Conservation (phyloP, 2,329 filamentous ascomycete species). For the Penicillium sp. region DNA sequence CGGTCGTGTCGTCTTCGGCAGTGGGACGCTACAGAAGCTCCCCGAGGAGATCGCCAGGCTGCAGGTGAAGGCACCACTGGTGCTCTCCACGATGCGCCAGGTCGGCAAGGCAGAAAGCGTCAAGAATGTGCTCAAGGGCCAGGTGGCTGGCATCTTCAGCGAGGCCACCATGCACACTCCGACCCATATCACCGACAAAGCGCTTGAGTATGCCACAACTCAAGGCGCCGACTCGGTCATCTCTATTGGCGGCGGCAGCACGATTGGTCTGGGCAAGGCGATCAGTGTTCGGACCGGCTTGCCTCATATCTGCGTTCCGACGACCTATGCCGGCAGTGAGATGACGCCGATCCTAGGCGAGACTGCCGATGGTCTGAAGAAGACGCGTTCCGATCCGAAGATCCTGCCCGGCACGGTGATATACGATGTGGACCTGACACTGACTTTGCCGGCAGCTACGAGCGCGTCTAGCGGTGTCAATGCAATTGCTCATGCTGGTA, state of each 20-base stretch:
- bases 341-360: constrained; percentile 65
- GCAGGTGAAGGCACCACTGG: constrained; percentile 50
- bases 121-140: constrained; percentile 45
- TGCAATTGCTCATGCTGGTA: constrained; percentile 62
- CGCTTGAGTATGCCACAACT: constrained; percentile 48
- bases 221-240: constrained; percentile 55
- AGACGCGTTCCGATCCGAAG: constrained; percentile 56
- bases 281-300: constrained; percentile 54
- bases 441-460: constrained; percentile 55
- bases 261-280: constrained; percentile 61
- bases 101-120: constrained; percentile 48
- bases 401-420: constrained; percentile 61
- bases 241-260: constrained; percentile 62
- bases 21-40: constrained; percentile 52
- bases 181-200: constrained; percentile 55
- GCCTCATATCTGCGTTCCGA: constrained; percentile 60
- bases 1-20: constrained; percentile 56
- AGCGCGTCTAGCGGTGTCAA: constrained; percentile 62
- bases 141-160: constrained; percentile 52
- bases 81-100: constrained; percentile 58
- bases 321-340: constrained; percentile 61
- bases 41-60: constrained; percentile 46
- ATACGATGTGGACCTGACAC: constrained; percentile 63
- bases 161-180: constrained; percentile 64
- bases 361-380: constrained; percentile 58